Evolutionary conservation across 2,329 filamentous ascomycete genomes (phyloP), one percentile per base, ranked within the genome.

Genomic region (Fusarium acutatum): DNA sequence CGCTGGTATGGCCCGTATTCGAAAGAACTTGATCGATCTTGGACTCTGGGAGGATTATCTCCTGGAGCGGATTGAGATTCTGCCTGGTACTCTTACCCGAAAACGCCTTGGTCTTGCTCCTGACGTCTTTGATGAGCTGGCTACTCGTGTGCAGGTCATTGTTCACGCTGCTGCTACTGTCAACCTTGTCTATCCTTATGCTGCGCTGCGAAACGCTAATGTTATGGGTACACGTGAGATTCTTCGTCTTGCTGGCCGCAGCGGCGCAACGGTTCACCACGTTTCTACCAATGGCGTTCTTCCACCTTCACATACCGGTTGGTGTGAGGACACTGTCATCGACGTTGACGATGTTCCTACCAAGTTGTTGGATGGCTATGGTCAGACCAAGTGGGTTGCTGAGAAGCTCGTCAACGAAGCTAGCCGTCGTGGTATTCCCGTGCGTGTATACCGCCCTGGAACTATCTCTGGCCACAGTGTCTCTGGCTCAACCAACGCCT

Each of bases 351-450:
- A 91, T 52, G 93, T 95, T 3, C 91, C 92, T 0, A 88, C 86
- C 47, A 92, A 92, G 79, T 84, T 95, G 10, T 82, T 88, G 3
- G 92, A 94, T 76, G 93, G 93, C 3, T 95, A 95, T 71, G 92
- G 92, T 1, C 93, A 94, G 81, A 94, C 92, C 1, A 95, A 95
- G 79, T 95, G 93, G 93, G 93, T 93, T 35, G 92, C 93, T 6
- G 93, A 95, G 79, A 90, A 92, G 79, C 89, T 95, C 7, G 90
- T 94, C 14, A 85, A 89, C 17, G 91, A 94, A 78, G 92, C 93
- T 15, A 88, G 88, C 32, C 87, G 88, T 32, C 89, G 92, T 41
- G 92, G 92, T 15, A 83, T 95, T 37, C 92, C 92, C 0, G 90
- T 93, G 34, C 89, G 90, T 75, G 91, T 95, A 43, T 90, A 93